Evolutionary conservation across 2,329 filamentous ascomycete genomes (phyloP).

Genomic region (Pseudogymnoascus sp.): DNA sequence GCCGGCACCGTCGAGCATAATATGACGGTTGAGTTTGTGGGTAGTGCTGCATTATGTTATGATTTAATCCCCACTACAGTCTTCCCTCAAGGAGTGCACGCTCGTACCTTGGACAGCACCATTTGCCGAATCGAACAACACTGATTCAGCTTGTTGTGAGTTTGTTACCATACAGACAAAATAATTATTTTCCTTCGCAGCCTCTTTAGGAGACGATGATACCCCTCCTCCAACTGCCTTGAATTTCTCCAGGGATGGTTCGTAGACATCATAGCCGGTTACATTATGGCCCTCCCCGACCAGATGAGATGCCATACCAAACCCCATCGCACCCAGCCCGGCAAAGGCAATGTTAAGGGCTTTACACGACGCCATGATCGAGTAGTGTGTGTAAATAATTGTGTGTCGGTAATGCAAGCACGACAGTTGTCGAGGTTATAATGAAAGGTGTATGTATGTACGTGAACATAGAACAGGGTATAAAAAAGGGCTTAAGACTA

Average conservation of each 20-base stretch:
- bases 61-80: background rate
- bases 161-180: conserved; percentile 72
- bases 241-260: conserved; percentile 59
- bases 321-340: conserved; percentile 74
- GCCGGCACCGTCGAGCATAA: conserved; percentile 66
- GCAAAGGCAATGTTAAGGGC: conserved; percentile 54
- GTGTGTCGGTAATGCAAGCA: background rate
- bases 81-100: conserved; percentile 16
- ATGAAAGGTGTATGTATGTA: background rate
- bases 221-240: conserved; percentile 51
- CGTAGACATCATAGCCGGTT: conserved; percentile 64
- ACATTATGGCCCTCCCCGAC: conserved; percentile 59
- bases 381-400: background rate
- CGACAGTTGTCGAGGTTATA: background rate
- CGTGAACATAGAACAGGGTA: background rate
- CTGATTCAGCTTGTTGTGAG: conserved; percentile 57
- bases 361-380: conserved; percentile 22
- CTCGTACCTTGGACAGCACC: conserved; percentile 36
- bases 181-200: conserved; percentile 50
- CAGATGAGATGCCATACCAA: conserved; percentile 71
- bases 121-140: conserved; percentile 51
- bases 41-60: conserved; percentile 18
- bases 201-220: conserved; percentile 51
- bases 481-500: background rate
- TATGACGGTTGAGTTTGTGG: conserved; percentile 52